Conservation (phyloP, 2,329 filamentous ascomycete genomes). For the Fusarium sp. region DNA sequence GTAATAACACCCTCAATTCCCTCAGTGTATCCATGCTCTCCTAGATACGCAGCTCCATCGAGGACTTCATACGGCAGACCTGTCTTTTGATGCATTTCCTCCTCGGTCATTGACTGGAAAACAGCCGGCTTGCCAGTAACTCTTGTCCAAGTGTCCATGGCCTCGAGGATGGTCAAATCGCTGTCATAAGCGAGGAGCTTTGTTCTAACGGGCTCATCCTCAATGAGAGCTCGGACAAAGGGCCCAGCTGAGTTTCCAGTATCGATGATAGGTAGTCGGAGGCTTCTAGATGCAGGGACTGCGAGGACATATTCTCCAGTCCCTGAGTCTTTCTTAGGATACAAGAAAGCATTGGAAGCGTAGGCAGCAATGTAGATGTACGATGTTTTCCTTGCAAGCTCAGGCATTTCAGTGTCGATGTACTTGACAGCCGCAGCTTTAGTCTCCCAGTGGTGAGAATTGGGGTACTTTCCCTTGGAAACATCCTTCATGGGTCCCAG, state of each 20-base stretch:
- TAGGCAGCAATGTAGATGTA: slow-evolving; percentile 43
- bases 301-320: slow-evolving; percentile 48
- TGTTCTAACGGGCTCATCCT: slow-evolving; percentile 52
- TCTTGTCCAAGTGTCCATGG: slow-evolving; percentile 49
- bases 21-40: slow-evolving; percentile 56
- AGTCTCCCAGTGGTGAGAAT: slow-evolving; percentile 61
- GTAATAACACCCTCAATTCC: slow-evolving; percentile 52
- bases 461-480: slow-evolving; percentile 55
- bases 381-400: slow-evolving; percentile 54
- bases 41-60: slow-evolving; percentile 49
- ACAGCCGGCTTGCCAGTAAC: slow-evolving; percentile 51
- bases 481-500: slow-evolving; percentile 58
- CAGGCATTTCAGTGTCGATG: slow-evolving; percentile 54
- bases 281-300: slow-evolving; percentile 41
- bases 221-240: slow-evolving; percentile 57
- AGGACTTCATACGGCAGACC: slow-evolving; percentile 53
- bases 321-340: slow-evolving; percentile 38
- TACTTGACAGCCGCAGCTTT: slow-evolving; percentile 62
- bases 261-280: slow-evolving; percentile 54
- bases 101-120: slow-evolving; percentile 44
- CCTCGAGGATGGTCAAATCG: slow-evolving; percentile 48
- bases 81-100: slow-evolving; percentile 50
- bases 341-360: slow-evolving; percentile 36
- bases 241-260: slow-evolving; percentile 52
- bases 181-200: slow-evolving; percentile 59